Evolutionary conservation across 805 yeast genomes (phyloP), one percentile per base, ranked within the genome.

Genomic region (Osmozyma mogii): DNA sequence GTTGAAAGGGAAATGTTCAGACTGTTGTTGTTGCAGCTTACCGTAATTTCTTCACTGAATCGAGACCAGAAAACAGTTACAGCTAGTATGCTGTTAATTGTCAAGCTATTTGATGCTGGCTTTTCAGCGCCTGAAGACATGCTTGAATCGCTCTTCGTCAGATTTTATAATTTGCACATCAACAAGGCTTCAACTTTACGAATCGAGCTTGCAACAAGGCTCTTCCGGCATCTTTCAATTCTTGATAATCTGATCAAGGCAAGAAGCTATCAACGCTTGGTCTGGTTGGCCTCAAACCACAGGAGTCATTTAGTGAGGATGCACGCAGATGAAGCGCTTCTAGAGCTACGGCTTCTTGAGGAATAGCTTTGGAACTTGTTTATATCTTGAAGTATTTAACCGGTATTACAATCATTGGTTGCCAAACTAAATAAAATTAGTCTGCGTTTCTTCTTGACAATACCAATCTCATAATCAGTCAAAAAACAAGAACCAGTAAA

Each of bases 131-230:
- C 70, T 0, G 15, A 9, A 0, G 31, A 23, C 2, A 55, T 57
- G 24, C 42, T 51, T 12, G 43, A 56, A 21, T 52, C 59, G 1
- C 47, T 76, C 4, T 71, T 58, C 25, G 58, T 70, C 1, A 53
- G 75, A 17, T 50, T 70, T 4, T 75, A 65, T 54, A 79, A 79
- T 44, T 48, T 75, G 19, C 79, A 77, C 31, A 52, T 79, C 19
- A 68, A 67, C 34, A 68, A 74, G 1, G 45, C 59, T 4, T 63
- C 61, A 29, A 25, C 56, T 6, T 32, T 50, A 0, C 48, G 75
- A 24, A 36, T 74, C 1, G 40, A 49, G 1, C 41, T 58, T 9
- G 65, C 68, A 0, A 44, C 75, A 4, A 52, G 58, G 29, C 37
- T 74, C 0, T 67, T 78, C 37, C 66, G 64, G 5, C 53, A 55